phyloP scores from a whole-genome alignment of 805 yeast species.

The Cyberlindnera misumaiensis region DNA sequence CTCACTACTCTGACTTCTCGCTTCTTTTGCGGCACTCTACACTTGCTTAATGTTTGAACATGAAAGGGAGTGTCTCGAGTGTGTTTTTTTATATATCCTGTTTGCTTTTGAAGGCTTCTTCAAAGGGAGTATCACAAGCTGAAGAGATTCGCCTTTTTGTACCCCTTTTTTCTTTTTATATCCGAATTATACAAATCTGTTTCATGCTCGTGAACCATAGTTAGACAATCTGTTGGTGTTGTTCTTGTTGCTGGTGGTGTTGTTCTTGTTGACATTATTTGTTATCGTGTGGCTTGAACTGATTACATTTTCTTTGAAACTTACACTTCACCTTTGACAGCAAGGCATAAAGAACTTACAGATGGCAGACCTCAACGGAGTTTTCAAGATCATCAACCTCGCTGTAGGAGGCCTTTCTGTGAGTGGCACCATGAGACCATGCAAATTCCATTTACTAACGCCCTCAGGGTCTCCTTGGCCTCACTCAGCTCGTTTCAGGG shows the following conservation, averaged over 20 bases:
- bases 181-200: not conserved
- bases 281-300: too few species aligned
- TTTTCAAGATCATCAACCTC: slow-evolving; percentile 40
- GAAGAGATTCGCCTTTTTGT: not conserved
- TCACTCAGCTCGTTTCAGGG: slow-evolving; percentile 27
- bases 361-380: slow-evolving; percentile 22
- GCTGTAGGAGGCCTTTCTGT: slow-evolving; percentile 38
- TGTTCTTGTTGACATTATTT: too few species aligned
- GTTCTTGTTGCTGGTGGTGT: not conserved
- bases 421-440: too few species aligned
- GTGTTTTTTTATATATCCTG: too few species aligned
- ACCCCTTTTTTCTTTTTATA: not conserved
- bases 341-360: too few species aligned
- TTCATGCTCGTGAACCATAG: not conserved
- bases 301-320: too few species aligned
- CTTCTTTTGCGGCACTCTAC: too few species aligned
- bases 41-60: too few species aligned
- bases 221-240: not conserved
- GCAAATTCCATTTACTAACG: slow-evolving; percentile 2
- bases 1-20: too few species aligned
- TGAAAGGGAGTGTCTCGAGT: too few species aligned
- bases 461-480: slow-evolving; percentile 19
- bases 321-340: not conserved
- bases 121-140: not conserved
- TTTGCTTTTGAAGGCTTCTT: not conserved